Evolutionary conservation across 257 asterid genomes (phyloP), one percentile per base, ranked within the genome.

Genomic region (Lithospermum erythrorhizon): DNA sequence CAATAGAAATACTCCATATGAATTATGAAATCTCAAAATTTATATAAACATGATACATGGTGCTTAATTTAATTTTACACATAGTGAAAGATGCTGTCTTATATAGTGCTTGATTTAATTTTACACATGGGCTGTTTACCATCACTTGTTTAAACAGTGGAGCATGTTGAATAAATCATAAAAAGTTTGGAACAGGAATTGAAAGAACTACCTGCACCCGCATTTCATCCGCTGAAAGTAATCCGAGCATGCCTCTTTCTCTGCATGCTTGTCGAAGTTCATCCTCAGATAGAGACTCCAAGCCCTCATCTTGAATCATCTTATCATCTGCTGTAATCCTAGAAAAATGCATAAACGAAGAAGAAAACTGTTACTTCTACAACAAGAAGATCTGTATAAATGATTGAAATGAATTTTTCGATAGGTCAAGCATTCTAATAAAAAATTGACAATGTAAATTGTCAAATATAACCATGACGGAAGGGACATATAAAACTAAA

Each of bases 241-340:
- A 76, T 65, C 94, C 95, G 59, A 89, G 84, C 84, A 89, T 79
- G 75, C 97, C 97, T 67, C 97, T 87, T 65, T 89, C 97, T 76
- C 95, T 74, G 75, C 97, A 89, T 70, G 81, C 95, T 76, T 89
- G 89, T 68, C 86, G 90, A 62, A 89, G 95, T 75, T 89, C 97
- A 65, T 90, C 91, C 70, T 89, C 97, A 55, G 97, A 84, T 61
- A 86, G 94, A 67, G 95, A 86, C 70, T 89, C 95, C 68, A 89
- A 75, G 15, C 95, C 95, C 78, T 89, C 97, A 47, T 87, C 85
- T 79, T 82, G 94, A 75, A 89, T 89, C 84, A 89, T 55, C 78
- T 73, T 81, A 78, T 89, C 97, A 64, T 89, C 97, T 21, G 76
- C 75, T 83, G 84, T 89, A 55, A 86, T 77, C 72, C 97, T 89